Evolutionary conservation across 768 basidiomycete genomes (phyloP), one percentile per base, ranked within the genome.

Genomic region (Russula dissimulans): DNA sequence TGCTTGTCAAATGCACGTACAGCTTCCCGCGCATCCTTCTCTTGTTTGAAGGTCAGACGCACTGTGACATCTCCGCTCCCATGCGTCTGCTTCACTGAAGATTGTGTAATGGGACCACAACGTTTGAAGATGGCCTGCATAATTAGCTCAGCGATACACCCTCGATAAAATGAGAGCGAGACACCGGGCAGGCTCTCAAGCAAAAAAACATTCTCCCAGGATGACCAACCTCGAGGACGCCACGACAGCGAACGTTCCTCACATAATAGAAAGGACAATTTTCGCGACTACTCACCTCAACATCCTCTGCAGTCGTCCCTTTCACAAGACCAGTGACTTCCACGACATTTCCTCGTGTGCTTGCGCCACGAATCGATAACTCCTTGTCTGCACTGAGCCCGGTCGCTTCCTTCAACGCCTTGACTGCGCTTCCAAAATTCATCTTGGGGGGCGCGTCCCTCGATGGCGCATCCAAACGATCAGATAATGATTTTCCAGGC

Each of bases 261-360:
- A 39, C 5, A 53, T 34, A 32, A 17, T 12, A 45, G 45, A 26
- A 3, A 48, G n/a, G 6, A 15, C 12, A 36, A 46, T 7, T 26
- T 7, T 12, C 11, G 26, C 32, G 0, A 39, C 17, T 36, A 51
- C 65, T 32, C 52, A 59, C 65, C 59, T 66, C 58, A 32, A 66
- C 65, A 48, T 66, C 65, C 56, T 66, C 65, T 47, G 65, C 59
- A 4, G 65, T 65, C 12, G 65, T 66, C 53, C 65, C 65, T 42
- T 63, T 65, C 31, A 66, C 65, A 14, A 66, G 63, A 18, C 65
- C 65, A 18, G 59, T 54, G 32, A 66, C 65, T 26, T 66, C 65
- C 11, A 66, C 63, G 42, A 66, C 65, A 43, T 66, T 66, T 45
- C 65, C 63, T 32, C 59, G 50, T 42, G 62, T 58, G 48, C 65